These are phyloP conservation scores for Tetrahymena borealis DNA, from an alignment of 73 alveolate genomes.

Conservation along the genomic window DNA sequence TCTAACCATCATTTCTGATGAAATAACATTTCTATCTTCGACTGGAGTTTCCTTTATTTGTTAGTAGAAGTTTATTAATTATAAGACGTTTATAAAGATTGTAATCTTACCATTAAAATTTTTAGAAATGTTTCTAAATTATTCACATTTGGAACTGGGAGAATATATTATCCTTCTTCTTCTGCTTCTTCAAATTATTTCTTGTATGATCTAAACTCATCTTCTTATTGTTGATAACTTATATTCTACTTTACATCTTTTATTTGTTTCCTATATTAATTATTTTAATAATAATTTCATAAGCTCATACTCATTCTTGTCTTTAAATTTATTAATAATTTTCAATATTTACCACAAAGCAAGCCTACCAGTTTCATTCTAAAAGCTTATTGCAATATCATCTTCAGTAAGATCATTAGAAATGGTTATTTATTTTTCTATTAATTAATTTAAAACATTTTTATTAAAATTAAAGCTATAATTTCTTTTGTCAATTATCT, in stretches of 20 bases:
- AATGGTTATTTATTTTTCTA: neutral
- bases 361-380: neutral
- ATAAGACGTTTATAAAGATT: neutral
- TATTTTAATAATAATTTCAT: neutral
- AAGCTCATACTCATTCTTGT: too few relatives aligned
- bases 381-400: neutral
- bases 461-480: neutral
- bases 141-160: neutral
- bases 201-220: neutral
- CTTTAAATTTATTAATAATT: too few relatives aligned
- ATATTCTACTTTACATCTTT: neutral
- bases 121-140: neutral
- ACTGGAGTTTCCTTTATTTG: neutral
- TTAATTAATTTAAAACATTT: neutral
- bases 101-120: neutral
- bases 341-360: neutral
- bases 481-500: too few relatives aligned
- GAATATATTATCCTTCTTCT: neutral
- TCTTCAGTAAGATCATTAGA: neutral
- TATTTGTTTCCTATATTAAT: neutral
- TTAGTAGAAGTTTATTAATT: neutral
- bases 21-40: neutral
- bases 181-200: neutral
- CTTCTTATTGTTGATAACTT: neutral
- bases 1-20: neutral